These are phyloP conservation scores for Fusarium drepaniforme DNA, from an alignment of 2,329 filamentous ascomycete genomes.

Conservation along the genomic window DNA sequence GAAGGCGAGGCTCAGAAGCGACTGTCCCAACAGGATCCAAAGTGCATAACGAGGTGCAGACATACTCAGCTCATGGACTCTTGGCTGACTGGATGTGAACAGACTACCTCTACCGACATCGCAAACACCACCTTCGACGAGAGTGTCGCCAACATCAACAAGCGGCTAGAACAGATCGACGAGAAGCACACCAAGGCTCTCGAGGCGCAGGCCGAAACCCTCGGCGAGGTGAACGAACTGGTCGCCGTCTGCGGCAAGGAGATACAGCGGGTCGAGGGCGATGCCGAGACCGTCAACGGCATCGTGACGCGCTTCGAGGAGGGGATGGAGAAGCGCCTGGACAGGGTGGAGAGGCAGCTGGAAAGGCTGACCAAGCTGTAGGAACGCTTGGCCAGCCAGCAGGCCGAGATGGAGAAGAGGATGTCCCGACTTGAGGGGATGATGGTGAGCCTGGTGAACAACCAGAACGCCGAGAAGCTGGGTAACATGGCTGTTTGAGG, in stretches of 20 bases:
- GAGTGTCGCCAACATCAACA: neutral
- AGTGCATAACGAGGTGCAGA: conserved; percentile 35
- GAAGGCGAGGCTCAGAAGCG: conserved; percentile 23
- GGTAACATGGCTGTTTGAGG: neutral
- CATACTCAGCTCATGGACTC: conserved; percentile 33
- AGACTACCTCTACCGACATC: neutral
- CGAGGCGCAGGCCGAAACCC: neutral
- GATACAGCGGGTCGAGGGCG: neutral
- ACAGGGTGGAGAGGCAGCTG: neutral
- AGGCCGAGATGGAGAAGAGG: neutral
- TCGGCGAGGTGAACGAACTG: too few relatives aligned
- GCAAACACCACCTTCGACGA: neutral
- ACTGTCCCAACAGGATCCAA: neutral
- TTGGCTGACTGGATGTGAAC: conserved; percentile 33
- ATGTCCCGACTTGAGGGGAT: neutral
- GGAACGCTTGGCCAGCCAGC: neutral
- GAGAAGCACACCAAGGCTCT: neutral
- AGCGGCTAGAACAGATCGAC: neutral
- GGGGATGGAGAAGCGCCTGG: neutral
- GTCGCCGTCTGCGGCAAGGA: neutral
- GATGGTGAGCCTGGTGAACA: neutral
- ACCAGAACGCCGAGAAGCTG: neutral
- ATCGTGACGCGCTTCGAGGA: neutral
- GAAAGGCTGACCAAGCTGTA: neutral
- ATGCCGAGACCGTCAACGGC: neutral